Conservation (phyloP, 441 rosid genomes). For the Theobroma grandiflorum region DNA sequence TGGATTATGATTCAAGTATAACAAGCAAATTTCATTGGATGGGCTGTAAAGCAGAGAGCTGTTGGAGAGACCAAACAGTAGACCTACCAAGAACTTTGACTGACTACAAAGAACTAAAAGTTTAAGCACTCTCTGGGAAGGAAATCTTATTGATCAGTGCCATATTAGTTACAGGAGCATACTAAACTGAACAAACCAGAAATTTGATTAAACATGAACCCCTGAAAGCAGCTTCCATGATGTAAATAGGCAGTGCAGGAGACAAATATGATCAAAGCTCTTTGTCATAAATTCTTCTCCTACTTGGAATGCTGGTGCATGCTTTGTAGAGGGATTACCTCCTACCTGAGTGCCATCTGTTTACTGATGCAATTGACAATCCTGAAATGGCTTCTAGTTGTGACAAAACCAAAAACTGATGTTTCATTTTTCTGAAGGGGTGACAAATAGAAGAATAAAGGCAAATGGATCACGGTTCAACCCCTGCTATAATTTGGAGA, state of each 20-base stretch:
- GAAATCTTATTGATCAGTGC: neutral
- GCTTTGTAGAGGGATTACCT: neutral
- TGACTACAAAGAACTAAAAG: neutral
- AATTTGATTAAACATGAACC: slow-evolving; percentile 4
- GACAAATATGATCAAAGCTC: neutral
- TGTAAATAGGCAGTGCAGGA: neutral
- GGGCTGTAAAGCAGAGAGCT: neutral
- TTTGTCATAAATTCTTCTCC: neutral
- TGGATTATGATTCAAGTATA: neutral
- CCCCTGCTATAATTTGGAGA: neutral
- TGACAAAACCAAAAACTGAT: neutral
- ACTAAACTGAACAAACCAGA: neutral
- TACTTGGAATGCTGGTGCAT: neutral
- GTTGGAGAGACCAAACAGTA: neutral
- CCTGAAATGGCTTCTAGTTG: neutral
- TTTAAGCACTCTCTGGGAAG: neutral
- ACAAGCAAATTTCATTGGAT: neutral
- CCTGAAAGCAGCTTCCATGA: neutral
- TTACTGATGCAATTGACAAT: neutral
- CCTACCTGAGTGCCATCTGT: neutral
- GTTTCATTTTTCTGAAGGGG: neutral
- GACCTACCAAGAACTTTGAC: neutral
- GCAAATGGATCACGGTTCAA: neutral
- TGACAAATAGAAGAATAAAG: neutral
- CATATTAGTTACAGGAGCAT: neutral